phyloP scores from a whole-genome alignment of 2,329 filamentous ascomycete genomes.

The Thermoascus crustaceus region DNA sequence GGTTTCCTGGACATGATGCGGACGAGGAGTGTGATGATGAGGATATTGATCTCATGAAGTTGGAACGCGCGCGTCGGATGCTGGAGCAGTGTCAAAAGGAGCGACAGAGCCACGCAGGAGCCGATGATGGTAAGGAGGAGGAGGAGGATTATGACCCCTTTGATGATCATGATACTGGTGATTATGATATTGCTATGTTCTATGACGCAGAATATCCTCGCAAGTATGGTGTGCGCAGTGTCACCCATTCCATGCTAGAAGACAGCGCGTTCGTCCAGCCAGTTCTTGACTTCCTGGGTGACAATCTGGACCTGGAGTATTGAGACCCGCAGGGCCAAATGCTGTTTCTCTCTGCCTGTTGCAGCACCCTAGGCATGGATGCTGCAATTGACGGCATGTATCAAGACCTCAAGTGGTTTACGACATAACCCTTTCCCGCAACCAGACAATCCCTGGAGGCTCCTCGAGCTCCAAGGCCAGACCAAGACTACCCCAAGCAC shows the following conservation, averaged over 20 bases:
- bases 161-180: no score
- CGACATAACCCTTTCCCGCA: not conserved
- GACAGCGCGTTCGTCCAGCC: constrained; percentile 5
- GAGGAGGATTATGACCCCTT: no score
- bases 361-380: constrained; percentile 7
- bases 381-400: constrained; percentile 3
- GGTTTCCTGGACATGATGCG: not conserved
- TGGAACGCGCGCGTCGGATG: no score
- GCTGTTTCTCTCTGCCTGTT: constrained; percentile 9
- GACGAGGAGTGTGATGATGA: not conserved
- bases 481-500: not conserved
- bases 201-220: no score
- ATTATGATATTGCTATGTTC: no score
- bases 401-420: not conserved
- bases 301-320: constrained; percentile 8
- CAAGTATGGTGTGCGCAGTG: constrained; percentile 8
- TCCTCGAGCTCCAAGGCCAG: no score
- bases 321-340: constrained; percentile 9
- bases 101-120: no score
- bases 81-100: not conserved
- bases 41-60: not conserved
- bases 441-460: not conserved
- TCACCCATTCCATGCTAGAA: constrained; percentile 11
- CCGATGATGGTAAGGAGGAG: no score
- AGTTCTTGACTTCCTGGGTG: constrained; percentile 6